Base-by-base conservation (phyloP, 2,329 filamentous ascomycete genomes). In the Biscogniauxia mediterranea region DNA sequence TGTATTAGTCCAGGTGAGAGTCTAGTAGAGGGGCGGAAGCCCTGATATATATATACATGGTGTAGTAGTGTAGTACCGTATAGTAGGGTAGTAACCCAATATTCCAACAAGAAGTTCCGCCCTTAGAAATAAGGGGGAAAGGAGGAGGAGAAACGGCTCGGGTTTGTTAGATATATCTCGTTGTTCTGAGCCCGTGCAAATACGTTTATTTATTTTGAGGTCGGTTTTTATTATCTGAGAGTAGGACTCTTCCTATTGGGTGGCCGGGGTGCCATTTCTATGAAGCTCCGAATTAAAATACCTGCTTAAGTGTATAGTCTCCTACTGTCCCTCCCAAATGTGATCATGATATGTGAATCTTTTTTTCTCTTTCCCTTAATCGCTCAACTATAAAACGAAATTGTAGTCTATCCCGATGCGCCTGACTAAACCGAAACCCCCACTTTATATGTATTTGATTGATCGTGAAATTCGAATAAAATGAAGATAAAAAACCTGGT, bases 401-500 rank as follows among this genome's bases (percentile, higher is more conserved):
- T 32, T 32, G 7, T 32, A 13, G 38, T 46, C 15, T 46, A 46
- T 46, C 13, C 11, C 17, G 17, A 3, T 46, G 15, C 15, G 38
- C 38, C 38, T 15, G 2, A n/a, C 15, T 6, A 2, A 46, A 46
- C 38, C 17, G 15, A n/a, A 46, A n/a, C 3, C 6, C 13, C 5
- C 7, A 46, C 5, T 32, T 32, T 4, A 32, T 46, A 46, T 17
- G 15, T 46, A 7, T n/a, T 46, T 46, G 38, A 9, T n/a, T 3
- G 5, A 17, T 46, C 17, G 38, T n/a, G 17, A 11, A 3, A 46
- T 5, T 9, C 2, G 11, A n/a, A 46, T 17, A n/a, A 46, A 46
- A 51, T 17, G 15, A 49, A 3, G 20, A 1, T 3, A 2, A 46
- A 38, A 9, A 9, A 9, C 13, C 38, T n/a, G 13, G 58, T 73